Conservation (phyloP, 495 filamentous ascomycete genomes). For the Saxophila tyrrhenica region DNA sequence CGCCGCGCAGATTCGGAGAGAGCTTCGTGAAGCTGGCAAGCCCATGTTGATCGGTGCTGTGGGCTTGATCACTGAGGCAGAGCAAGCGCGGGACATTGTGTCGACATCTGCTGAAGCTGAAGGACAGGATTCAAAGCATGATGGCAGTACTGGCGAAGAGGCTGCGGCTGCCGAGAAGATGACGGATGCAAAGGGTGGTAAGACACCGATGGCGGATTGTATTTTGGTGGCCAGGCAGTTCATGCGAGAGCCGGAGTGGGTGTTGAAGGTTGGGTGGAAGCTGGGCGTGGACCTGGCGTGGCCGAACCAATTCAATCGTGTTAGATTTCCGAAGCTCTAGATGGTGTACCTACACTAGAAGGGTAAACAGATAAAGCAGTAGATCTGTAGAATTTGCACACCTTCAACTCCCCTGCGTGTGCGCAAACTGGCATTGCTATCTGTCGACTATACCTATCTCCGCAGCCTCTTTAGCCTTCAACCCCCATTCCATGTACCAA, state of each 20-base stretch:
- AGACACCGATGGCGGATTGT: slow-evolving; percentile 45
- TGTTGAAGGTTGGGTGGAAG: slow-evolving; percentile 46
- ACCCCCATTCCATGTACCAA: slow-evolving; percentile 13
- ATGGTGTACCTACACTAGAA: neutral
- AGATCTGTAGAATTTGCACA: neutral
- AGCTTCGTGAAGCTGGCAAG: slow-evolving; percentile 43
- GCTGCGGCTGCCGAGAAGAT: slow-evolving; percentile 33
- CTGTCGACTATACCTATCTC: neutral
- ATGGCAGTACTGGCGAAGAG: slow-evolving; percentile 29
- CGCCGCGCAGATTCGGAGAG: slow-evolving; percentile 47
- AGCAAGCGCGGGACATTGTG: slow-evolving; percentile 29
- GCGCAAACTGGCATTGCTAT: too few relatives aligned
- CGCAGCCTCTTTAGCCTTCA: neutral
- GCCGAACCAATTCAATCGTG: slow-evolving; percentile 40
- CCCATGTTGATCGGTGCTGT: slow-evolving; percentile 58
- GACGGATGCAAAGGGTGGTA: slow-evolving; percentile 14
- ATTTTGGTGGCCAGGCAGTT: slow-evolving; percentile 56
- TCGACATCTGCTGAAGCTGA: neutral
- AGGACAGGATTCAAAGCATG: slow-evolving; percentile 1
- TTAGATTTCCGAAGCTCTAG: slow-evolving; percentile 14
- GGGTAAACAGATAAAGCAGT: neutral
- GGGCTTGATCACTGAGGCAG: slow-evolving; percentile 50
- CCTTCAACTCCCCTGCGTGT: too few relatives aligned
- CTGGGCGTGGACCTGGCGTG: slow-evolving; percentile 46
- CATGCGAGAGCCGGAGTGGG: slow-evolving; percentile 57